These are phyloP conservation scores for Fusarium torulosum DNA, from an alignment of 2,329 filamentous ascomycete species.

Conservation along the genomic window DNA sequence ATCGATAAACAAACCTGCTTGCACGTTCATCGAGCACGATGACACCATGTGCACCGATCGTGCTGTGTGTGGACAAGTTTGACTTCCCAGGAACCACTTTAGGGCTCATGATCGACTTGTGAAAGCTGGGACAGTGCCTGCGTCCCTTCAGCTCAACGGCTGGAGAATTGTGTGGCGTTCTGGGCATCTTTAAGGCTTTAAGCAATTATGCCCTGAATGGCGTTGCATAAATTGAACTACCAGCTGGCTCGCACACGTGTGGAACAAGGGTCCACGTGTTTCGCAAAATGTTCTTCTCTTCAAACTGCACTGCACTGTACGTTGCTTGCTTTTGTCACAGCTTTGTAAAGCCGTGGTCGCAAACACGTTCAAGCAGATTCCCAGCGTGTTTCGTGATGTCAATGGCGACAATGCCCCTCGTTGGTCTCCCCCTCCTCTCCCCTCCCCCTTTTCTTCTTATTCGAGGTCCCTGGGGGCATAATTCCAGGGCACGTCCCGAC, in stretches of 20 bases:
- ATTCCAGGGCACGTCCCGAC: slow-evolving; percentile 42
- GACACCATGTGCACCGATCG: slow-evolving; percentile 17
- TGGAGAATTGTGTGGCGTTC: slow-evolving; percentile 14
- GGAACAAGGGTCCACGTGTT: slow-evolving; percentile 39
- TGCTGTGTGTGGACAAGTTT: neutral
- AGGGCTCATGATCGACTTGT: slow-evolving; percentile 26
- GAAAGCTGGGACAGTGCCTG: slow-evolving; percentile 18
- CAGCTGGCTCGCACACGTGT: slow-evolving; percentile 43
- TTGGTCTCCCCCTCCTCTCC: slow-evolving; percentile 15
- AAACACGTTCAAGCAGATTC: slow-evolving; percentile 14
- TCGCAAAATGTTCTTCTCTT: slow-evolving; percentile 38
- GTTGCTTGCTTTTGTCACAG: slow-evolving; percentile 10
- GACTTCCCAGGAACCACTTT: slow-evolving; percentile 19
- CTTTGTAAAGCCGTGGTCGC: slow-evolving; percentile 7
- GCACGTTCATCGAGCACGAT: slow-evolving; percentile 20
- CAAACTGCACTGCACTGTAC: slow-evolving; percentile 7
- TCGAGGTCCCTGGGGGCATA: slow-evolving; percentile 34
- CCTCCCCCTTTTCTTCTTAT: slow-evolving; percentile 35
- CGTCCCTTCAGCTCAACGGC: slow-evolving; percentile 16
- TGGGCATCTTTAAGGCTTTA: slow-evolving; percentile 25
- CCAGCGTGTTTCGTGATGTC: slow-evolving; percentile 37
- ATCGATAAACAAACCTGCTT: slow-evolving; percentile 18
- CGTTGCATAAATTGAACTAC: slow-evolving; percentile 33
- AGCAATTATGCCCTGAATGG: slow-evolving; percentile 39
- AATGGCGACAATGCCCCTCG: slow-evolving; percentile 28